These are phyloP conservation scores for Plasmopara viticola DNA, from an alignment of 352 stramenopile genomes.

Conservation along the genomic window DNA sequence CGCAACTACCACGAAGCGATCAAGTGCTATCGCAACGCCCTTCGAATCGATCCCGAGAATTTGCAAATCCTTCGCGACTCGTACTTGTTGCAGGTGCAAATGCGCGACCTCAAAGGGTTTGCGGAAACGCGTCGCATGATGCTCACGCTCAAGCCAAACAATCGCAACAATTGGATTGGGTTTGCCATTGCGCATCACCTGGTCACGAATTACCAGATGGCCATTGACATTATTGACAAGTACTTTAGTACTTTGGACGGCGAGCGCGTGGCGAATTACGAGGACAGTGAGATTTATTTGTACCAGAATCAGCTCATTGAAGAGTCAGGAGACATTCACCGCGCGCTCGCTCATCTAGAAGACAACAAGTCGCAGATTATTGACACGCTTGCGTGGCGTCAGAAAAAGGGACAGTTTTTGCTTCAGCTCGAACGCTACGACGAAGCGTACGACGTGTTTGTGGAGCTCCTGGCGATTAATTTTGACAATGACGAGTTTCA, in stretches of 20 bases:
- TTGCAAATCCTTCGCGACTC: conserved; percentile 97
- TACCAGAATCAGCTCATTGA: conserved; percentile 94
- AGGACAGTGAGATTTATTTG: conserved; percentile 95
- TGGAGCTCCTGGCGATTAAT: conserved; percentile 79
- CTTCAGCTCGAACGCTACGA: conserved; percentile 57
- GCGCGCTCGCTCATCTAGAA: conserved; percentile 84
- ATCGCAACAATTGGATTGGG: conserved; percentile 95
- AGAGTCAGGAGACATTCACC: conserved; percentile 80
- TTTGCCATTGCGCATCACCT: conserved; percentile 96
- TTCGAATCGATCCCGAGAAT: conserved; percentile 96
- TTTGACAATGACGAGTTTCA: conserved; percentile 90
- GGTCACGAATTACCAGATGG: conserved; percentile 87
- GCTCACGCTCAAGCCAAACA: conserved; percentile 92
- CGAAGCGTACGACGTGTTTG: conserved; percentile 58
- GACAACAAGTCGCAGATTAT: conserved; percentile 66
- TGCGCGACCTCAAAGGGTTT: conserved; percentile 90
- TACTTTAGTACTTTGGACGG: conserved; percentile 89
- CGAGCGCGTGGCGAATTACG: conserved; percentile 74
- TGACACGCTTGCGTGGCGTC: conserved; percentile 68
- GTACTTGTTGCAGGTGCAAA: conserved; percentile 93
- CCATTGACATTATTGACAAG: conserved; percentile 94
- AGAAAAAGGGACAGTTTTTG: conserved; percentile 72
- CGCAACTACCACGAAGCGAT: conserved; percentile 97
- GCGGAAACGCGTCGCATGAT: conserved; percentile 90
- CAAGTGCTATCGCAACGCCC: conserved; percentile 97